Evolutionary conservation across 208 protist species (phyloP), one percentile per base, ranked within the genome.

Genomic region (Balamuthia mandrillaris): DNA sequence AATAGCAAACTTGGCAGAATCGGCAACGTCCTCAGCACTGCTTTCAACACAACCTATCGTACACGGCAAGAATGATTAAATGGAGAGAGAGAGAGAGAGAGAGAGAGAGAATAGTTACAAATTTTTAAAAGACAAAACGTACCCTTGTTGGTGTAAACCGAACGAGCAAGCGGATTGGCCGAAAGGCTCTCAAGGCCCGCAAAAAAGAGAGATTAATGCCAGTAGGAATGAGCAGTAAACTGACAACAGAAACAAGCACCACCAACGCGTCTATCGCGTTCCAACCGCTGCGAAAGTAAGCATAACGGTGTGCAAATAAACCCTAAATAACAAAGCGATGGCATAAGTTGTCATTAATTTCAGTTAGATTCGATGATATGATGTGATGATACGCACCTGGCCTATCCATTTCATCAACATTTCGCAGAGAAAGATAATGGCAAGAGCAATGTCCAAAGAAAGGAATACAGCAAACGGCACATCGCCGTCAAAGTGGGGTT

Each of bases 251-350:
- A 61, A 96, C 90, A 86, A 94, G 85, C 29, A 95, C 94, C 45
- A 96, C 95, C 82, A 95, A 94, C 66, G 74, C 92, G 85, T 97
- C 95, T 60, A 96, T 91, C 35, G 94, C 89, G 87, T 97, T 96
- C 94, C 86, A 88, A 7, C 9, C 31, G 24, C 12, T 42, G 18
- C 84, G 24, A 10, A 87, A 12, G 56, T 87, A 87, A 18, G 84
- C 37, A 7, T 83, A 7, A 14, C 9, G 12, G 45, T 31, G 18
- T 37, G n/a, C 6, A 14, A 88, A 18, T 47, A 86, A 42, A 18
- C 95, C 95, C 88, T 95, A 93, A n/a, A n/a, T n/a, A n/a, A n/a
- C n/a, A n/a, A n/a, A n/a, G n/a, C n/a, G n/a, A n/a, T n/a, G n/a
- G n/a, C n/a, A n/a, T n/a, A n/a, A n/a, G n/a, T n/a, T n/a, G n/a